Evolutionary conservation across 495 filamentous ascomycete genomes (phyloP).

Genomic region (Pseudomonodictys pantanalensis): DNA sequence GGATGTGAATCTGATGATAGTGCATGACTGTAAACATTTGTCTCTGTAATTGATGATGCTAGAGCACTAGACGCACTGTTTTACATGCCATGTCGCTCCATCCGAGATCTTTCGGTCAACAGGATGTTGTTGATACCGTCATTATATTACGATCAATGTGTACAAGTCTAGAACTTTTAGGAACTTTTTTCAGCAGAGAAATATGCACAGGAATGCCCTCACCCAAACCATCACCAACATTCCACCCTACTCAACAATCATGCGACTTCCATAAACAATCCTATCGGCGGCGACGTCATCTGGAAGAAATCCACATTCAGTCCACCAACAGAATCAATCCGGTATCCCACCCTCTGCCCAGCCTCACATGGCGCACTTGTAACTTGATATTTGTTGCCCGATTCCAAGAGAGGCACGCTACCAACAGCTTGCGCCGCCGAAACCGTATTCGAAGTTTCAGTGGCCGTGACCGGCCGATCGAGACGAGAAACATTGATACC

Average conservation of each 20-base stretch:
- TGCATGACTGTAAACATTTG: too few species aligned
- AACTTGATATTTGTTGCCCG: conserved; percentile 6
- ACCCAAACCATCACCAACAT: neutral
- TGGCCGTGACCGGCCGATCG: conserved; percentile 20
- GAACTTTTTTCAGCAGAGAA: too few species aligned
- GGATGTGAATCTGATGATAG: too few species aligned
- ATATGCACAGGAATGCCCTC: neutral
- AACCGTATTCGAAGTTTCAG: conserved; percentile 30
- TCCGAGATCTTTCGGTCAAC: too few species aligned
- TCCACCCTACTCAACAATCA: neutral
- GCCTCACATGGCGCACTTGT: conserved; percentile 12
- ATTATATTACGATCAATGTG: too few species aligned
- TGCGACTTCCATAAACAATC: conserved; percentile 14
- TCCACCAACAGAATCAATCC: conserved; percentile 8
- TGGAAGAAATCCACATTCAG: conserved; percentile 26
- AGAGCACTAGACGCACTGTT: too few species aligned
- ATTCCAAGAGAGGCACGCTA: neutral
- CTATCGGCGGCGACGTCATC: conserved; percentile 7
- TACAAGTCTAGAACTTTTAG: too few species aligned
- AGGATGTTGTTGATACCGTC: too few species aligned
- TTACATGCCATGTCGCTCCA: too few species aligned
- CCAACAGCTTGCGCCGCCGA: neutral
- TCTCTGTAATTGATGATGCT: too few species aligned
- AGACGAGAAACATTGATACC: conserved; percentile 35
- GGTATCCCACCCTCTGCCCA: conserved; percentile 15